Evolutionary conservation across 139 green algal genomes (phyloP).

Genomic region (Chlorella sp.): DNA sequence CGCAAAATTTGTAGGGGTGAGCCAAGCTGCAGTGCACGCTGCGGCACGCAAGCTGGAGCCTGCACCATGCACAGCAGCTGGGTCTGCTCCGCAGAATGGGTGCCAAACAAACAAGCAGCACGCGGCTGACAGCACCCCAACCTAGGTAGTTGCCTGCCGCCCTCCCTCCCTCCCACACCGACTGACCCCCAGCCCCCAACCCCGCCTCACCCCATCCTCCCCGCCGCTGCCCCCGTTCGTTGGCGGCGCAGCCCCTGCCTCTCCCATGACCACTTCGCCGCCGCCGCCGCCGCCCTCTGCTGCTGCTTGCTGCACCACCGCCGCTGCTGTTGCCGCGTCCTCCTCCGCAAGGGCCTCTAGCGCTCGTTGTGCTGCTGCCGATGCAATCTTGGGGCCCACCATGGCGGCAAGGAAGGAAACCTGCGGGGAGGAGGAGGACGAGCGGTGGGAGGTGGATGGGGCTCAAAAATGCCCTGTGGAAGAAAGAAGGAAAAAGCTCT

Average conservation of each 20-base stretch:
- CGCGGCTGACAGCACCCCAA: neutral
- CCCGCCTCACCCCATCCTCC: neutral
- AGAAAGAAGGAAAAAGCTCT: too few relatives aligned
- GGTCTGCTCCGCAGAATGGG: neutral
- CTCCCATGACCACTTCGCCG: neutral
- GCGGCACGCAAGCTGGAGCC: too few relatives aligned
- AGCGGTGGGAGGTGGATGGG: too few relatives aligned
- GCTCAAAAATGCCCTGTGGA: too few relatives aligned
- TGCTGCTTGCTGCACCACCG: neutral
- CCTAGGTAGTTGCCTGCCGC: too few relatives aligned
- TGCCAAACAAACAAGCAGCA: neutral
- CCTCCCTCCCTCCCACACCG: too few relatives aligned
- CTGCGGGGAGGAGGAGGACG: neutral
- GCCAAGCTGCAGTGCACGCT: too few relatives aligned
- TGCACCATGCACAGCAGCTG: too few relatives aligned
- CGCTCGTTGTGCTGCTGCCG: constrained; percentile 83
- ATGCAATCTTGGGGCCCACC: constrained; percentile 84
- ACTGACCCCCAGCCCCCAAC: too few relatives aligned
- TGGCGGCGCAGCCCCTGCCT: neutral
- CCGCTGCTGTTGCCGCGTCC: constrained; percentile 50
- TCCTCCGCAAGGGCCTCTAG: constrained; percentile 77
- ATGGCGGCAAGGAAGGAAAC: constrained; percentile 82
- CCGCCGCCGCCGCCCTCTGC: neutral
- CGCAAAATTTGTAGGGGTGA: neutral
- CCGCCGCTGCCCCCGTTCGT: neutral